Percentiles rank a stretch among this genome's conserved stretches.
Evolutionary conservation across 495 filamentous ascomycete genomes (phyloP).

Genomic region (Penicillium bialowiezense): DNA sequence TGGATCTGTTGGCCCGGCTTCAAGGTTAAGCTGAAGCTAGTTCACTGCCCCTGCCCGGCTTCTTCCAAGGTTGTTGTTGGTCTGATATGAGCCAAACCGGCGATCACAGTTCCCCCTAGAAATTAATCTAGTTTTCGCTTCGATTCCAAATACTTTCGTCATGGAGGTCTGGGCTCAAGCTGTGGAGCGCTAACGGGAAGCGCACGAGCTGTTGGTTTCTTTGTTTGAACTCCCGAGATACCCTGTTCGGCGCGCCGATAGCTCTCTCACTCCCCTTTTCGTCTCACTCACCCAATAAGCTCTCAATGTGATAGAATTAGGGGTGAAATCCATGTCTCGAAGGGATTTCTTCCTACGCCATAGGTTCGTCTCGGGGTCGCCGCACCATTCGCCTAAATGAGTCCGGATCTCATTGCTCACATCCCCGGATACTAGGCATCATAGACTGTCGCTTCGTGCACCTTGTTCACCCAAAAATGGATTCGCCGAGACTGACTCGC

Average conservation of each 20-base stretch:
- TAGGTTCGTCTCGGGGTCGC: no score
- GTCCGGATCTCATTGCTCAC: not conserved
- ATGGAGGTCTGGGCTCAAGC: not conserved
- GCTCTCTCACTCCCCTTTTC: not conserved
- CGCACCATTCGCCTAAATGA: not conserved
- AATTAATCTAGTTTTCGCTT: no score
- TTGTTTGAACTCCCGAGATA: constrained; percentile 11
- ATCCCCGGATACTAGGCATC: not conserved
- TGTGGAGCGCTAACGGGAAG: constrained; percentile 2
- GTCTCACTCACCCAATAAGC: not conserved
- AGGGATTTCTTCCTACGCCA: no score
- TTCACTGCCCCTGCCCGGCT: no score
- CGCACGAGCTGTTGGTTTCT: constrained; percentile 7
- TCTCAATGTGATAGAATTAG: not conserved
- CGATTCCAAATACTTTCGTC: no score
- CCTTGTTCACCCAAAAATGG: not conserved
- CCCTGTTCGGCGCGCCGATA: constrained; percentile 18
- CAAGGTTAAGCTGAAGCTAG: no score
- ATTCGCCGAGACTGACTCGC: not conserved
- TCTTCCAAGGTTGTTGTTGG: no score
- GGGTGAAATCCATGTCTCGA: not conserved
- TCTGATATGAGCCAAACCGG: no score
- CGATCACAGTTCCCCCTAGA: no score
- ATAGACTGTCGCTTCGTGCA: not conserved
- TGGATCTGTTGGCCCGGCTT: no score